These are phyloP conservation scores for Fusarium sublunatum DNA, from an alignment of 2,329 filamentous ascomycete genomes.

Conservation along the genomic window DNA sequence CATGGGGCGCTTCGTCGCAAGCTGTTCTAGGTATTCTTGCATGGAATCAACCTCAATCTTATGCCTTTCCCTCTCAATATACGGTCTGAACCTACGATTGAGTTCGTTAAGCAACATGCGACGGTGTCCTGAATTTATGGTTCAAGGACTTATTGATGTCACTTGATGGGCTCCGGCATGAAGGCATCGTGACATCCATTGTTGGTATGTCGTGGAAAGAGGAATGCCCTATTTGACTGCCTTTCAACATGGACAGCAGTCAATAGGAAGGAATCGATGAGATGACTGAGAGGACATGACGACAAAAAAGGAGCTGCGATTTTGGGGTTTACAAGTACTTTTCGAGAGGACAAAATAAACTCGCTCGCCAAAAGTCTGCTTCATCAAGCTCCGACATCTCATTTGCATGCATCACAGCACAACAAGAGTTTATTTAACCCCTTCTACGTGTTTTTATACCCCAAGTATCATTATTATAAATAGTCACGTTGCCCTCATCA, in stretches of 20 bases:
- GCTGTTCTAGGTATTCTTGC: no score
- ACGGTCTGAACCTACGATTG: no score
- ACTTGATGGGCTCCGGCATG: neutral
- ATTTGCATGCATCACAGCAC: neutral
- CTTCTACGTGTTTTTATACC: neutral
- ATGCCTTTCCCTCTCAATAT: no score
- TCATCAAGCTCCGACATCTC: neutral
- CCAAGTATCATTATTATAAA: neutral
- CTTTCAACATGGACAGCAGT: neutral
- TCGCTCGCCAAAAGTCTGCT: slow-evolving; percentile 2
- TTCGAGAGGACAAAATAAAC: neutral
- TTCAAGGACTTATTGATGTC: neutral
- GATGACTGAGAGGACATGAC: no score
- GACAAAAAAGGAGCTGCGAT: neutral
- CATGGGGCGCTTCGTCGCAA: no score
- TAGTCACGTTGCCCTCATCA: neutral
- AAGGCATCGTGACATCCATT: neutral
- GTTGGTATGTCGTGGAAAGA: neutral
- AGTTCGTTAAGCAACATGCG: neutral
- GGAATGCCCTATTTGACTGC: neutral
- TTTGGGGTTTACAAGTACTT: neutral
- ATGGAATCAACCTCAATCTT: no score
- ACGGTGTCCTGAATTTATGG: neutral
- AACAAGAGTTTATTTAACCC: neutral
- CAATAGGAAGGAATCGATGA: neutral